Percentiles rank a stretch among this genome's conserved stretches.
Conservation (phyloP, 129 eudicot species). For the Gnaphalium uliginosum region DNA sequence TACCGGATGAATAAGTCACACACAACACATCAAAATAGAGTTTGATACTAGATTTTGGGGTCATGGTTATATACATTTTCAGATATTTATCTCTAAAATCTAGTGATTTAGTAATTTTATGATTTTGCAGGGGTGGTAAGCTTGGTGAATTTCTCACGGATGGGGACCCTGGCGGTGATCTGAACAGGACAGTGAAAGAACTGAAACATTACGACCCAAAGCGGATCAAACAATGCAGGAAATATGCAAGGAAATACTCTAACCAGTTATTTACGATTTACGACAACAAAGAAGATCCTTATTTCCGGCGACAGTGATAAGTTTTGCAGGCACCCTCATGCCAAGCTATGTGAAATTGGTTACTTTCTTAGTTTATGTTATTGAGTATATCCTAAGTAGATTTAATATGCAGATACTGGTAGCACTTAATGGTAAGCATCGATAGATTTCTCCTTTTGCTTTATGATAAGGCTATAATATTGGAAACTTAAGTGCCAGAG, state of each 20-base stretch:
- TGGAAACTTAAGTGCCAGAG: neutral
- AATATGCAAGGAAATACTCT: constrained; percentile 59
- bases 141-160: constrained; percentile 64
- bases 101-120: too few species aligned
- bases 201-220: constrained; percentile 35
- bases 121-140: constrained; percentile 45
- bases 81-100: too few species aligned
- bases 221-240: constrained; percentile 48
- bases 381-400: neutral
- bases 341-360: neutral
- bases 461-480: neutral
- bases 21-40: too few species aligned
- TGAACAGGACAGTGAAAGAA: constrained; percentile 60
- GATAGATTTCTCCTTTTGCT: neutral
- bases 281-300: neutral
- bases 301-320: neutral
- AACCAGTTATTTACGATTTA: constrained; percentile 67
- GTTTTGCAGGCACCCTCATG: constrained; percentile 6
- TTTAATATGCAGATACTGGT: neutral
- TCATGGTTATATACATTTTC: too few species aligned
- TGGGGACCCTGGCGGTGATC: constrained; percentile 53
- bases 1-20: too few species aligned
- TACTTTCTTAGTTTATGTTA: neutral
- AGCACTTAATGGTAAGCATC: neutral
- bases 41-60: too few species aligned